Percentiles rank a stretch among this genome's conserved stretches.
Conservation (phyloP, 2,329 filamentous ascomycete species). For the Davidsoniella virescens region DNA sequence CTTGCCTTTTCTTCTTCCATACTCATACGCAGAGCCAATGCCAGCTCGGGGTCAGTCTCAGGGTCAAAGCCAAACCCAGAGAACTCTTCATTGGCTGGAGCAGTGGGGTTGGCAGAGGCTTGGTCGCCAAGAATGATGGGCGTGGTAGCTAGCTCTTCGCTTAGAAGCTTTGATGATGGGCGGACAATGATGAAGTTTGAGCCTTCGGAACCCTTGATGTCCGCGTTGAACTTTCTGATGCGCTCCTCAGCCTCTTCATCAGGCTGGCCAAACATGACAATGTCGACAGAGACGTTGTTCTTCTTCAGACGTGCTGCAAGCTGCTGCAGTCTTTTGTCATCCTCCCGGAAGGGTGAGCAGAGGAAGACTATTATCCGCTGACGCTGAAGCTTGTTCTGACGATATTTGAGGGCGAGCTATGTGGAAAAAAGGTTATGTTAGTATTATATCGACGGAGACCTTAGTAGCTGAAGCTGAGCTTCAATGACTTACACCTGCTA, state of each 20-base stretch:
- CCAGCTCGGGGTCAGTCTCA: constrained; percentile 79
- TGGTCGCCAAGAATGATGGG: constrained; percentile 77
- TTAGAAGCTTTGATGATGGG: constrained; percentile 79
- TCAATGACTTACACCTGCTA: constrained; percentile 58
- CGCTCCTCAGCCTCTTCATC: constrained; percentile 84
- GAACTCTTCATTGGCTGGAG: constrained; percentile 41
- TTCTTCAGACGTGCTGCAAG: constrained; percentile 99
- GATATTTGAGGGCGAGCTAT: constrained; percentile 89
- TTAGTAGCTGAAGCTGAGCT: not conserved
- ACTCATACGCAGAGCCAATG: constrained; percentile 87
- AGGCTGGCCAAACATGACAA: constrained; percentile 86
- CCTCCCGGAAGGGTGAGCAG: constrained; percentile 81
- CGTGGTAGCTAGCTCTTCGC: constrained; percentile 76
- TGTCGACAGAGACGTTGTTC: constrained; percentile 82
- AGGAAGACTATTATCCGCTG: constrained; percentile 95
- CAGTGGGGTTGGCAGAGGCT: constrained; percentile 33
- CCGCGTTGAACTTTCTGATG: constrained; percentile 82
- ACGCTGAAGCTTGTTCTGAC: constrained; percentile 91
- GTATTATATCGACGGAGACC: constrained; percentile 8
- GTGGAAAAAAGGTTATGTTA: constrained; percentile 10
- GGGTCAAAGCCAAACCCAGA: constrained; percentile 63
- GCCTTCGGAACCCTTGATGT: constrained; percentile 79
- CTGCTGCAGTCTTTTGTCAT: constrained; percentile 73
- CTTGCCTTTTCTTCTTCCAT: constrained; percentile 96
- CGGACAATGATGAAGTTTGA: constrained; percentile 83